Base-by-base conservation (phyloP, 768 basidiomycete species). In the Boletellus sp. region DNA sequence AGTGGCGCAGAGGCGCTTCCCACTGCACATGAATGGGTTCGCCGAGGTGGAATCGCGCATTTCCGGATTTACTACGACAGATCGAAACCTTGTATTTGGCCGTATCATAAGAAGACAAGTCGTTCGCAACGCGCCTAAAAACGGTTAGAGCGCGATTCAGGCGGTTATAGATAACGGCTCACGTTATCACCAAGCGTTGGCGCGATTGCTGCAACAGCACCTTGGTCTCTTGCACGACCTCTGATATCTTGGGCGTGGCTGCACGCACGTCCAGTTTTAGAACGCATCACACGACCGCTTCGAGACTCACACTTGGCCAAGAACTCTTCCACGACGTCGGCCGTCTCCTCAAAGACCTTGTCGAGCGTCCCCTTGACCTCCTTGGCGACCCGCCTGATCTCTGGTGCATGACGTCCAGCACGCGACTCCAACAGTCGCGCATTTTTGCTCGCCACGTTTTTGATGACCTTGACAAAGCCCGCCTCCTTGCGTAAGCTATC, bases 381-480 rank as follows among this genome's bases (percentile, higher is more conserved):
- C 57, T 81, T 80, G 9, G 90, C 93, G n/a, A 85, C 83, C 24
- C 90, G 78, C 67, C 79, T 78, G 52, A 97, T 78, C 60, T 91
- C 87, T 1, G 90, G 89, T 7, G 82, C 89, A 68, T 94, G 90
- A 42, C 78, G 79, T n/a, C 81, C 85, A 11, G 90, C 89, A 26
- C 81, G 79, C 10, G 78, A 80, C 60, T 91, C 89, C 22, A 95
- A 65, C 7, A 87, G 75, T 24, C 79, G 78, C 0, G 84, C 90
- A 53, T 92, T 90, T 72, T 85, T 86, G 62, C 78, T 84, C 4
- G 94, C 94, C 10, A 94, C 91, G 51, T 78, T 89, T 71, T 94
- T 94, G 68, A 99, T 85, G n/a, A 97, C 94, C 73, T 97, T 96
- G 59, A 95, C 91, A 55, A 98, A 89, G 45, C 96, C 96, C 1